A percentile compares a stretch with the other conserved stretches of the same genome.
phyloP scores from a whole-genome alignment of 139 green algal species.

The Yamagishiella unicocca region DNA sequence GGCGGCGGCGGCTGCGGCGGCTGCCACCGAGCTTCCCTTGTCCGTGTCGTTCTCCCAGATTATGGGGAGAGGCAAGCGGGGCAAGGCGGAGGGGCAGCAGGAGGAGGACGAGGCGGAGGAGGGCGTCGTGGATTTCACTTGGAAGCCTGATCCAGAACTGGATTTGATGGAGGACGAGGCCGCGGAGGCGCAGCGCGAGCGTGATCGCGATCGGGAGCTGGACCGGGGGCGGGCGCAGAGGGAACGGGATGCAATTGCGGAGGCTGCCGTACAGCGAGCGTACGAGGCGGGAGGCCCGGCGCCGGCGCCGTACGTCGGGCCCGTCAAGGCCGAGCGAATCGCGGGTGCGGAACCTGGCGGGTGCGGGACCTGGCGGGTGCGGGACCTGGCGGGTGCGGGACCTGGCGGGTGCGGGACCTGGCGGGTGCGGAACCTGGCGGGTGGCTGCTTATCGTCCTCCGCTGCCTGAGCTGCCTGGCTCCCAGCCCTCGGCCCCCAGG shows the following conservation, averaged over 20 bases:
- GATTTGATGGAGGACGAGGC: conserved; percentile 37
- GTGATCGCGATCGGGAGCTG: background rate
- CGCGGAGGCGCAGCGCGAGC: background rate
- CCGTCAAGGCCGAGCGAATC: conserved; percentile 1
- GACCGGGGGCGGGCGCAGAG: background rate
- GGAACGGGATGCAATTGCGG: conserved; percentile 4
- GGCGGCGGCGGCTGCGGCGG: background rate
- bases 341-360: too few relatives aligned
- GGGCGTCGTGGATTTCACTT: conserved; percentile 51
- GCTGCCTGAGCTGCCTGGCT: too few relatives aligned
- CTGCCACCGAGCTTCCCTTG: background rate
- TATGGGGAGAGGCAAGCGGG: conserved; percentile 3
- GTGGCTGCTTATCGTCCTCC: too few relatives aligned
- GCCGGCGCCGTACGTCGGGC: conserved; percentile 2
- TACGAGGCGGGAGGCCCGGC: background rate
- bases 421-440: too few relatives aligned
- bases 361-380: too few relatives aligned
- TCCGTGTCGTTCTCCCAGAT: conserved; percentile 2
- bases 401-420: too few relatives aligned
- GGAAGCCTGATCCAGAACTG: conserved; percentile 35
- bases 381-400: too few relatives aligned
- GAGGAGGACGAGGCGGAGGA: background rate
- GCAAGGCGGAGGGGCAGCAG: background rate
- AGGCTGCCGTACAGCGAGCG: background rate
- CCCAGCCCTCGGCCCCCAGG: too few relatives aligned